Conservation (phyloP, 441 rosid genomes). For the Macaranga tanarius region DNA sequence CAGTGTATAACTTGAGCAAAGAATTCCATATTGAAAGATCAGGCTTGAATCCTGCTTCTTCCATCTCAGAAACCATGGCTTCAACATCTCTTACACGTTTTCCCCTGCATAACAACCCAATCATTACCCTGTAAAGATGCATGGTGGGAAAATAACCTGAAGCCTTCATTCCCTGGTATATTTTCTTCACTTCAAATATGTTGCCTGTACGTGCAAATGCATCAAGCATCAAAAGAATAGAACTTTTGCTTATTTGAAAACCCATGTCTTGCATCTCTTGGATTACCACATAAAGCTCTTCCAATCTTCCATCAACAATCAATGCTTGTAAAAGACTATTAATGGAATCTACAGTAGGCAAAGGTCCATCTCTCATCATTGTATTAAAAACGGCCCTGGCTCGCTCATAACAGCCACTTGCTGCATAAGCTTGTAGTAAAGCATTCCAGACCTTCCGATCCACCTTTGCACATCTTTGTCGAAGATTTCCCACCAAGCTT, state of each 20-base stretch:
- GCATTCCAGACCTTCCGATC: conserved; percentile 90
- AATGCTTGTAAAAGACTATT: conserved; percentile 84
- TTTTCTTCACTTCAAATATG: conserved; percentile 85
- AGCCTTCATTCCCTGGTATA: conserved; percentile 94
- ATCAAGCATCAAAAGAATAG: conserved; percentile 84
- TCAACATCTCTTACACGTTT: conserved; percentile 84
- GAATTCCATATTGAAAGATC: conserved; percentile 86
- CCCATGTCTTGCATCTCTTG: conserved; percentile 98
- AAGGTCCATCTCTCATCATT: conserved; percentile 93
- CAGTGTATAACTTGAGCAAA: conserved; percentile 77
- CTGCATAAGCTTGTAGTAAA: conserved; percentile 81
- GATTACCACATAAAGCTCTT: conserved; percentile 81
- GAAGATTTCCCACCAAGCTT: conserved; percentile 71
- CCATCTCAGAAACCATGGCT: conserved; percentile 88
- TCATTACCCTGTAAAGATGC: conserved; percentile 88
- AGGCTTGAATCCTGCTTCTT: conserved; percentile 80
- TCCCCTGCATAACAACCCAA: conserved; percentile 70
- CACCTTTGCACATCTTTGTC: conserved; percentile 51
- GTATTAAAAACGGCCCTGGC: conserved; percentile 91
- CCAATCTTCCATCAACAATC: conserved; percentile 71
- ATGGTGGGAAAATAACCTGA: conserved; percentile 92
- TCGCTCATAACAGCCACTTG: conserved; percentile 84
- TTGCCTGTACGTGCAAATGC: conserved; percentile 84
- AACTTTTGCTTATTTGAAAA: conserved; percentile 84
- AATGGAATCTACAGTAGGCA: conserved; percentile 85